Evolutionary conservation across 2,329 filamentous ascomycete species (phyloP).

Genomic region (Colletotrichum destructivum): DNA sequence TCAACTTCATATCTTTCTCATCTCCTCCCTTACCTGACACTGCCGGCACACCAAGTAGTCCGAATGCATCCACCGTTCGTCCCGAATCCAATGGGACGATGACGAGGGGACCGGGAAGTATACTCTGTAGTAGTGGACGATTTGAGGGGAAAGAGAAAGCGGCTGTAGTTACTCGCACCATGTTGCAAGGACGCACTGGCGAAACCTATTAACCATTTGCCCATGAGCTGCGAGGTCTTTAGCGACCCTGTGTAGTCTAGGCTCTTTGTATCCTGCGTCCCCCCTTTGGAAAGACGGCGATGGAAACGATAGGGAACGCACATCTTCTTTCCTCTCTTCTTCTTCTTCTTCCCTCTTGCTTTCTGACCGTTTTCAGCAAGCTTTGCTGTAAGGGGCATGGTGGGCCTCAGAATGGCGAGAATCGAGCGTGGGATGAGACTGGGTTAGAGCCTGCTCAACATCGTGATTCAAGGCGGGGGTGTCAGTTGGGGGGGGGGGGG

Average conservation of each 20-base stretch:
- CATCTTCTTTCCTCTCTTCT: background rate
- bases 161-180: conserved; percentile 8
- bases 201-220: conserved; percentile 24
- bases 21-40: conserved; percentile 24
- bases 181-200: background rate
- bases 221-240: background rate
- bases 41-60: conserved; percentile 10
- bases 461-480: background rate
- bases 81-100: background rate
- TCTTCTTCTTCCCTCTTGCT: background rate
- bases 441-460: background rate
- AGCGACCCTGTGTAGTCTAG: background rate
- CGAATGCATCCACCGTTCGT: background rate
- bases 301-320: background rate
- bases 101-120: background rate
- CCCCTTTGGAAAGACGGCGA: background rate
- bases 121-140: background rate
- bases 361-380: background rate
- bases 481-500: background rate
- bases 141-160: background rate
- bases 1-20: background rate
- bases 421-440: background rate
- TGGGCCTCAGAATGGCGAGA: background rate
- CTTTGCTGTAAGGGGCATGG: background rate
- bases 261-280: background rate